phyloP scores from a whole-genome alignment of 306 rosid species.

The Medicago arabica region DNA sequence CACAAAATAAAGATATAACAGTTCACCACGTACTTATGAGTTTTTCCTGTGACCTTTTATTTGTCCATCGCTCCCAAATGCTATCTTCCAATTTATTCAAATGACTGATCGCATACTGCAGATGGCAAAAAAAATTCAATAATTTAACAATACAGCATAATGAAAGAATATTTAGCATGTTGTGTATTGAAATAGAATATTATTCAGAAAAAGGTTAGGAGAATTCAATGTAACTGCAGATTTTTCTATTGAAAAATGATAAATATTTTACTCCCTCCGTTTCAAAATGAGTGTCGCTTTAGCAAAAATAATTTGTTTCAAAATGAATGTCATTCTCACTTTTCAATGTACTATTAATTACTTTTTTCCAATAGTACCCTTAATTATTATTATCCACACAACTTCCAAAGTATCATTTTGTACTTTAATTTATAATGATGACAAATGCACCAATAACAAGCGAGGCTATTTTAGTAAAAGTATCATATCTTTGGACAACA shows the following conservation, averaged over 20 bases:
- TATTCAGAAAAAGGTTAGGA: not conserved
- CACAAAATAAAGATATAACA: conserved; percentile 22
- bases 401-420: too few relatives aligned
- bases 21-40: conserved; percentile 57
- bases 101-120: conserved; percentile 87
- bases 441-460: too few relatives aligned
- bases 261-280: not conserved
- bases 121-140: conserved; percentile 45
- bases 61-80: conserved; percentile 92
- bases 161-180: conserved; percentile 30
- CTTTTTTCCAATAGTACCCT: too few relatives aligned
- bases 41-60: conserved; percentile 65
- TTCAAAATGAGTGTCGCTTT: too few relatives aligned
- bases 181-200: conserved; percentile 1
- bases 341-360: too few relatives aligned
- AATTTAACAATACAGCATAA: conserved; percentile 31
- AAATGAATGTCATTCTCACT: too few relatives aligned
- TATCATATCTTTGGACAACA: too few relatives aligned
- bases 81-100: conserved; percentile 93
- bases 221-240: conserved; percentile 6
- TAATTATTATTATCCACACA: too few relatives aligned
- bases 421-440: too few relatives aligned
- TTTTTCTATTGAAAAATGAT: conserved; percentile 22
- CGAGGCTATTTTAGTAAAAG: too few relatives aligned
- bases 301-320: too few relatives aligned